Base-by-base conservation (phyloP, 306 rosid genomes). In the Sicyos edulis region DNA sequence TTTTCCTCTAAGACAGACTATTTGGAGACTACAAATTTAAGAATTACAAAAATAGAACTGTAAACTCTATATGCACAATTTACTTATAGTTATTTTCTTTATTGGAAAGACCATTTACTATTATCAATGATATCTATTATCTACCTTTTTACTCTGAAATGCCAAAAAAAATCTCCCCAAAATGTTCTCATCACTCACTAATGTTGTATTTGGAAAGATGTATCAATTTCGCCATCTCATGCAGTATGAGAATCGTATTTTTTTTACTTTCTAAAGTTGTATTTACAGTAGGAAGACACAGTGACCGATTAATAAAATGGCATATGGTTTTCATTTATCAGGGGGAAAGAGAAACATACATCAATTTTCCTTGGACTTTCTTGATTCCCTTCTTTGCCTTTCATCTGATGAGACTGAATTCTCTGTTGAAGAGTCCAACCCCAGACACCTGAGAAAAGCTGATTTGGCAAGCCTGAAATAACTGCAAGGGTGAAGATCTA, bases 361-460 rank as follows among this genome's bases (percentile, higher is more conserved):
- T 79, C 71, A 89, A 59, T 81, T 85, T 71, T 81, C 79, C 81
- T 72, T 75, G 42, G 66, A 71, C 64, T 74, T 53, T 54, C 57
- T 75, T 15, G 52, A 44, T 42, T 75, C 78, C 13, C 79, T 73
- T 56, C 78, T 74, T 77, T 80, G 88, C 70, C 88, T 85, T 79
- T 24, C 54, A 56, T 29, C 82, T 57, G 64, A 32, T 32, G 37
- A 73, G 74, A 81, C 62, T 47, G 92, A 71, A 52, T 7, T 19
- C 34, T 87, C 96, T 40, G 79, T 63, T 19, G 79, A 34, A 51
- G 85, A 75, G 75, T 90, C 96, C 34, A 92, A 70, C 8, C 98
- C 98, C 21, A 92, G 53, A 80, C 98, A 92, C 72, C 84, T 92
- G 72, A 92, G 96, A 80, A 90, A 88, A 29, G 96, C 96, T 13